Percentiles rank a stretch among this genome's conserved stretches.
Conservation (phyloP, 2,329 filamentous ascomycete species). For the Aureobasidium sp. region DNA sequence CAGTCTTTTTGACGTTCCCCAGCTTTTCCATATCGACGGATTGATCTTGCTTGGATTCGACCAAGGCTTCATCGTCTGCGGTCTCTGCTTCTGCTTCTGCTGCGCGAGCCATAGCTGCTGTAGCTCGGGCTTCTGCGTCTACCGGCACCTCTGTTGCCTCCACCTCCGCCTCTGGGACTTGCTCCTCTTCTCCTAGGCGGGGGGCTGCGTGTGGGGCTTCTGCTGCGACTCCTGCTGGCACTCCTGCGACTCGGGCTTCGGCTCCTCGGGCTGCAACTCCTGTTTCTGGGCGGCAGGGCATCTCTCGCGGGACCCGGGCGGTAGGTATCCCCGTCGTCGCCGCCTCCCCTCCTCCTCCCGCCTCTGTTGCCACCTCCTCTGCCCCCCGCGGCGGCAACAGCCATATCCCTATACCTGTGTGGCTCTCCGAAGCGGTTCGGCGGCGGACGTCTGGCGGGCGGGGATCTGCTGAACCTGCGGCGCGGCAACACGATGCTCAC, state of each 20-base stretch:
- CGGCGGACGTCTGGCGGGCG: constrained; percentile 59
- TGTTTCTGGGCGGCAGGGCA: neutral
- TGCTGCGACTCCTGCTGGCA: constrained; percentile 11
- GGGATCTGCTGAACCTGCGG: constrained; percentile 71
- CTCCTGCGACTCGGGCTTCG: constrained; percentile 8
- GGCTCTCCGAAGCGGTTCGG: constrained; percentile 40
- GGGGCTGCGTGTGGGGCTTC: constrained; percentile 14
- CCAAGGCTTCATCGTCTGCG: constrained; percentile 19
- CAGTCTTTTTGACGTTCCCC: neutral
- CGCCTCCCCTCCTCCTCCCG: constrained; percentile 28
- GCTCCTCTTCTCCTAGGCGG: constrained; percentile 22
- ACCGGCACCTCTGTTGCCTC: constrained; percentile 16
- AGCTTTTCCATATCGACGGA: neutral
- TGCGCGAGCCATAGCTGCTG: constrained; percentile 20
- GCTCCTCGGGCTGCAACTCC: constrained; percentile 16
- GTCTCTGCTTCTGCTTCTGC: constrained; percentile 31
- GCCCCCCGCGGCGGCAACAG: constrained; percentile 25
- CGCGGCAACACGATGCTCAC: constrained; percentile 83
- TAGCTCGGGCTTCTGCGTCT: constrained; percentile 28
- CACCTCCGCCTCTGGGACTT: constrained; percentile 17
- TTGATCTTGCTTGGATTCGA: too few species aligned
- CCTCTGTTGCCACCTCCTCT: constrained; percentile 24
- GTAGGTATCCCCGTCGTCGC: constrained; percentile 24
- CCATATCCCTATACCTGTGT: constrained; percentile 23
- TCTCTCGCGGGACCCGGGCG: constrained; percentile 16